Percentiles rank a stretch among this genome's conserved stretches.
Evolutionary conservation across 1,139 yeast genomes (phyloP).

Genomic region (Barnettozyma hawaiiensis): DNA sequence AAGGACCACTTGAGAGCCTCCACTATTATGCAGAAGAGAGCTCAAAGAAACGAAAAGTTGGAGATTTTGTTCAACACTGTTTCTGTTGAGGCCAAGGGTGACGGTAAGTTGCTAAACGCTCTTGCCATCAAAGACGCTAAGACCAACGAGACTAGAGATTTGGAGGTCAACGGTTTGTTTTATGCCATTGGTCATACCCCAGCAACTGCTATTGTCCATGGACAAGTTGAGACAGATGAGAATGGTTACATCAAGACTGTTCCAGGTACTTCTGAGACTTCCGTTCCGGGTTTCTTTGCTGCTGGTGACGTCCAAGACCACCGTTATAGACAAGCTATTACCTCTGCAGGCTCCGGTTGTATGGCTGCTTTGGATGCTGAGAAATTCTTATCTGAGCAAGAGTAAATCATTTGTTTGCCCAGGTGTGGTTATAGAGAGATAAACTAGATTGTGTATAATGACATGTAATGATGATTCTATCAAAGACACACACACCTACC

Average conservation of each 20-base stretch:
- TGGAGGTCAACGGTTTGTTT: constrained; percentile 86
- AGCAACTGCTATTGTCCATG: constrained; percentile 76
- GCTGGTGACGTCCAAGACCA: constrained; percentile 99
- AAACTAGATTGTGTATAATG: constrained; percentile 1
- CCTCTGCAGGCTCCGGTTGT: constrained; percentile 99
- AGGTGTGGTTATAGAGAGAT: not conserved
- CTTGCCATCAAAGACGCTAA: constrained; percentile 63
- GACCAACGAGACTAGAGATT: constrained; percentile 61
- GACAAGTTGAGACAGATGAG: constrained; percentile 79
- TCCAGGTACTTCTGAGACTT: constrained; percentile 85
- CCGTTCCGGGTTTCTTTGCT: constrained; percentile 91
- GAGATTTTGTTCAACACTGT: constrained; percentile 88
- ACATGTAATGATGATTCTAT: constrained; percentile 1
- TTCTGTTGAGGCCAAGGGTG: constrained; percentile 85
- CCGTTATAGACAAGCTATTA: constrained; percentile 95
- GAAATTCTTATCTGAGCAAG: constrained; percentile 70
- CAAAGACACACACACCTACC: too few relatives aligned
- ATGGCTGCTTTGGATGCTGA: constrained; percentile 99
- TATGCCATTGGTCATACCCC: constrained; percentile 98
- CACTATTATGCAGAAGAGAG: constrained; percentile 94
- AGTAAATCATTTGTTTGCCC: constrained; percentile 28
- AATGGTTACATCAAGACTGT: constrained; percentile 81
- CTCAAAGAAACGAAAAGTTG: constrained; percentile 72
- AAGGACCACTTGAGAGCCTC: constrained; percentile 93
- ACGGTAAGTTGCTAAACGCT: constrained; percentile 67